Base-by-base conservation (phyloP, 257 asterid species). In the Paraleonurus japonicus region DNA sequence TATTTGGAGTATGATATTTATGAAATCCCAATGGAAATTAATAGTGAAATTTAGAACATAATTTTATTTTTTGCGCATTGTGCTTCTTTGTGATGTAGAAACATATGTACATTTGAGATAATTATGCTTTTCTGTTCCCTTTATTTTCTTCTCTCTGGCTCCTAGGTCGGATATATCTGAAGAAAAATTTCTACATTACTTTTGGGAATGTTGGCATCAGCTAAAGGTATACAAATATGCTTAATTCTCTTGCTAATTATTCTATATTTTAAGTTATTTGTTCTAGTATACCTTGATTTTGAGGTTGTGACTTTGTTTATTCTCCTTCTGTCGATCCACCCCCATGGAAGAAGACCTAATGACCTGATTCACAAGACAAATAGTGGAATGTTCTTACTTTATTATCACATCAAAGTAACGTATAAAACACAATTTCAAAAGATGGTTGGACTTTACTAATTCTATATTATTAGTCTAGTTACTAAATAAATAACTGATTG, bases 191-290 rank as follows among this genome's bases (percentile, higher is more conserved):
- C 85, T 92, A 59, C 78, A 75, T 60, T 88, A 89, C 75, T 92
- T 92, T 65, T 88, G 96, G 96, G 94, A 82, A 70, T 87, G 95
- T 73, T 92, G 95, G 96, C 80, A 86, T 79, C 87, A 83, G 77
- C 84, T 89, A 75, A 85, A 86, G 93, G 98, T 88, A 83, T 71
- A 17, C 62, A 54, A 60, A 27, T 55, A 32, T 17, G 70, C 53
- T 71, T 24, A 60, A 12, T 58, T 26, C 53, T 50, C 70, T 13
- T 27, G 23, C 43, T 33, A 57, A 62, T 50, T 13, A 37, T 60
- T 70, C 28, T 23, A 53, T 24, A 24, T 33, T 48, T 7, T 24
- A 3, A 26, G 51, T 48, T 30, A 20, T 24, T 75, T 24, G 51
- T 50, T 55, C 67, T 17, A 5, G 45, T 58, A 17, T 79, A 57